These are phyloP conservation scores for Capniomyces stellatus DNA, from an alignment of 371 early-diverging fungal species.

Conservation along the genomic window DNA sequence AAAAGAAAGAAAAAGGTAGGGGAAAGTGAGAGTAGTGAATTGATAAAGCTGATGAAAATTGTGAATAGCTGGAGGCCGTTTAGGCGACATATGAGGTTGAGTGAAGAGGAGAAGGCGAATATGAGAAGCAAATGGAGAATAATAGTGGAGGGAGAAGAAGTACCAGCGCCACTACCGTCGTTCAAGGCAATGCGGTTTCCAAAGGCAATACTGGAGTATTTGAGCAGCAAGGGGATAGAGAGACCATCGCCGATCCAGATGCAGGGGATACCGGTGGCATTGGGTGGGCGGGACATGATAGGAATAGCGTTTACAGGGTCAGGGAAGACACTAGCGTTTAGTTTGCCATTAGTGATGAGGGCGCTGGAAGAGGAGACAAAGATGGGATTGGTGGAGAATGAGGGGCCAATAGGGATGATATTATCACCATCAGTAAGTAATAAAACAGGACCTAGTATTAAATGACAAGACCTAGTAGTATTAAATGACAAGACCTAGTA, in stretches of 20 bases:
- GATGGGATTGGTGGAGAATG: slow-evolving; percentile 34
- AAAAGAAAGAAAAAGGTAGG: too few relatives aligned
- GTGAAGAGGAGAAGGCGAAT: slow-evolving; percentile 31
- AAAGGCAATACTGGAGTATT: slow-evolving; percentile 53
- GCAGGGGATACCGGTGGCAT: slow-evolving; percentile 79
- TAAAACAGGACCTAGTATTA: too few relatives aligned
- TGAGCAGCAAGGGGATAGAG: slow-evolving; percentile 61
- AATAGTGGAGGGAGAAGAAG: slow-evolving; percentile 48
- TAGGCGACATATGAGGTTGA: slow-evolving; percentile 24
- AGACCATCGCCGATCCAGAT: slow-evolving; percentile 96
- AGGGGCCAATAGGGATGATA: slow-evolving; percentile 70
- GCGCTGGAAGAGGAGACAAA: slow-evolving; percentile 74
- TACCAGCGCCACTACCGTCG: slow-evolving; percentile 53
- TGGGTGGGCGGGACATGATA: slow-evolving; percentile 72
- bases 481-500: too few relatives aligned
- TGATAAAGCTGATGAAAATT: too few relatives aligned
- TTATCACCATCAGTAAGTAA: slow-evolving; percentile 87
- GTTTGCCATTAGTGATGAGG: slow-evolving; percentile 72
- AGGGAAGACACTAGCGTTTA: slow-evolving; percentile 95
- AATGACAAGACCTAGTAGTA: too few relatives aligned
- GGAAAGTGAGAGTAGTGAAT: too few relatives aligned
- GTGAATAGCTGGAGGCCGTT: slow-evolving; percentile 75
- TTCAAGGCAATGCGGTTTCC: slow-evolving; percentile 68
- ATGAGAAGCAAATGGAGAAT: slow-evolving; percentile 51
- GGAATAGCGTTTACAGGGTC: slow-evolving; percentile 95